Percentiles rank a stretch among this genome's conserved stretches.
phyloP scores from a whole-genome alignment of 495 filamentous ascomycete species.

The Aspergillus sclerotioniger region DNA sequence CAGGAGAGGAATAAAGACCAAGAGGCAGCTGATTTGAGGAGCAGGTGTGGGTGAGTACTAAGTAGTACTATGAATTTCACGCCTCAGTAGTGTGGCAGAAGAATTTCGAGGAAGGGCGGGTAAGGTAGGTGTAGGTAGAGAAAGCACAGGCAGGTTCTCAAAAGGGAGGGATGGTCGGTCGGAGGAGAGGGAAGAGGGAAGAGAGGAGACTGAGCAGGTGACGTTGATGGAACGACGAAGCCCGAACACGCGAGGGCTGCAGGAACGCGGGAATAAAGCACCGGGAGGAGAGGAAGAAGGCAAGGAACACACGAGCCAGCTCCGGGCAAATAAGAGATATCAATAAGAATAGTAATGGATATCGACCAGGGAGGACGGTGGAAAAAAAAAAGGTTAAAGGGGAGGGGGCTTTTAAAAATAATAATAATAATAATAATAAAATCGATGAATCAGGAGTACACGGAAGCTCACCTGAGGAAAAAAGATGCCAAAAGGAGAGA shows the following conservation, averaged over 20 bases:
- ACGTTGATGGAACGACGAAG: conserved; percentile 37
- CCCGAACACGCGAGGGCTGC: conserved; percentile 34
- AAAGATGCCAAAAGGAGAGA: conserved; percentile 8
- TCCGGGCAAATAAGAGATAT: conserved; percentile 12
- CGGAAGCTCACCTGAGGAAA: background rate
- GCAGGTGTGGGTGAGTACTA: conserved; percentile 9
- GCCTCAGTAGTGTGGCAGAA: conserved; percentile 18
- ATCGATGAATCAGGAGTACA: conserved; percentile 4
- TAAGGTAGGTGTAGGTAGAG: conserved; percentile 15
- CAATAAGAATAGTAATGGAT: conserved; percentile 7
- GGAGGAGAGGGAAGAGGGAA: conserved; percentile 15
- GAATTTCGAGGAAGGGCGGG: conserved; percentile 15
- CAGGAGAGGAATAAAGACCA: conserved; percentile 10
- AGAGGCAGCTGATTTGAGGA: conserved; percentile 15
- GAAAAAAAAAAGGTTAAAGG: background rate
- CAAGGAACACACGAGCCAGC: conserved; percentile 23
- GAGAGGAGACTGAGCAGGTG: conserved; percentile 28
- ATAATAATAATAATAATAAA: conserved; percentile 13
- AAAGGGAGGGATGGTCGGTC: conserved; percentile 15
- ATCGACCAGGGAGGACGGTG: conserved; percentile 6
- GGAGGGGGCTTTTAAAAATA: background rate
- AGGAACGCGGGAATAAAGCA: conserved; percentile 37
- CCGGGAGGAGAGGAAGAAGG: conserved; percentile 22
- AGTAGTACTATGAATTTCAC: conserved; percentile 17
- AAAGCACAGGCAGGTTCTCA: conserved; percentile 13